These are phyloP conservation scores for Coelastrella sp. DNA, from an alignment of 139 green algal genomes.

Conservation along the genomic window DNA sequence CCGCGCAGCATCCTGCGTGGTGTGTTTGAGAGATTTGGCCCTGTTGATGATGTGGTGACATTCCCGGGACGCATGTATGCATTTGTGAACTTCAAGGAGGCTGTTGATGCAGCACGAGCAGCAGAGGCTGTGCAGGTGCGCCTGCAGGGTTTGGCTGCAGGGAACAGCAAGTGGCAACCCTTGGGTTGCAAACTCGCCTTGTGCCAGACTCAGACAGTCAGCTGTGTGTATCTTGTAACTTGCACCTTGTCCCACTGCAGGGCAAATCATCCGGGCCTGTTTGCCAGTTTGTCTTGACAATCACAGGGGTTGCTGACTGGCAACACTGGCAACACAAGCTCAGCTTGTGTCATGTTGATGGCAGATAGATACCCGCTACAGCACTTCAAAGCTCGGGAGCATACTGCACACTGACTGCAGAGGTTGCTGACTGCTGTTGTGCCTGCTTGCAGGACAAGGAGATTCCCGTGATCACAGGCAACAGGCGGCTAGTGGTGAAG, in stretches of 20 bases:
- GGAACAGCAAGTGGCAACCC: too few relatives aligned
- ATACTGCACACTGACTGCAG: background rate
- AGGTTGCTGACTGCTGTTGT: background rate
- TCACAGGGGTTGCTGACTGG: background rate
- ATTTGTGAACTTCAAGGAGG: slow-evolving; percentile 79
- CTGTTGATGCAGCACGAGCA: slow-evolving; percentile 68
- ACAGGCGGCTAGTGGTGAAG: slow-evolving; percentile 59
- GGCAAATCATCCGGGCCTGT: too few relatives aligned
- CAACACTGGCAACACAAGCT: background rate
- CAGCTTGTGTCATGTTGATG: too few relatives aligned
- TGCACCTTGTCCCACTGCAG: too few relatives aligned
- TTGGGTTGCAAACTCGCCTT: too few relatives aligned
- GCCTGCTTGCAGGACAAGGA: slow-evolving; percentile 20
- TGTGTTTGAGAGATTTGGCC: slow-evolving; percentile 77
- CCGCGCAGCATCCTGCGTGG: slow-evolving; percentile 65
- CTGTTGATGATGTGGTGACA: slow-evolving; percentile 81
- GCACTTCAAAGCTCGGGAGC: background rate
- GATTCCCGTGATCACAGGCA: slow-evolving; percentile 53
- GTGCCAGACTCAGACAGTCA: too few relatives aligned
- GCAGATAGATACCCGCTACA: too few relatives aligned
- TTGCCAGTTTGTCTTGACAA: background rate
- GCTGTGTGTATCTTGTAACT: too few relatives aligned
- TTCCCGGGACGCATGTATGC: slow-evolving; percentile 86
- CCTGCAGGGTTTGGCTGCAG: too few relatives aligned
- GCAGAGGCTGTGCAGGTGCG: slow-evolving; percentile 59